These are phyloP conservation scores for Hyphopichia wangnamkhiaoensis DNA, from an alignment of 1,139 yeast species.

Conservation along the genomic window DNA sequence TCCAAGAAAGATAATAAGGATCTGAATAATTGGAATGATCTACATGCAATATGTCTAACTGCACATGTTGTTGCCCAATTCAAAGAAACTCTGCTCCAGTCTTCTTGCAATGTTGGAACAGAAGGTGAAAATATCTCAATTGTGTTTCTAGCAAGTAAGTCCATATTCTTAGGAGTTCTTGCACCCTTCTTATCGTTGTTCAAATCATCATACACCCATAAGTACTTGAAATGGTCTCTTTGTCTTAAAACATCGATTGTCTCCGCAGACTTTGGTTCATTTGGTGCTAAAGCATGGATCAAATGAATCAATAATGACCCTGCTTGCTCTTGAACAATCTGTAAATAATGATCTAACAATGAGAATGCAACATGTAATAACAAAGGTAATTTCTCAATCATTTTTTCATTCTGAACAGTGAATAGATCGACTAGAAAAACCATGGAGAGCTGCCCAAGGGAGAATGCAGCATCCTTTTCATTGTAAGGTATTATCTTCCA, in stretches of 20 bases:
- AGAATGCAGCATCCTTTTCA: conserved; percentile 76
- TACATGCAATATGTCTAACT: conserved; percentile 93
- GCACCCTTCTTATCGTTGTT: conserved; percentile 78
- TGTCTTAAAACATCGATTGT: conserved; percentile 57
- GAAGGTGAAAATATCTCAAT: conserved; percentile 55
- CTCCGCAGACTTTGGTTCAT: conserved; percentile 53
- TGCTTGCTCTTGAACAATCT: conserved; percentile 83
- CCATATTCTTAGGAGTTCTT: conserved; percentile 87
- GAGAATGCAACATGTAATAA: conserved; percentile 80
- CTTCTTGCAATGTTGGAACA: conserved; percentile 60
- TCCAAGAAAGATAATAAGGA: conserved; percentile 78
- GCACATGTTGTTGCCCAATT: conserved; percentile 98
- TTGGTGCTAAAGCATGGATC: conserved; percentile 61
- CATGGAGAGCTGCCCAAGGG: conserved; percentile 84
- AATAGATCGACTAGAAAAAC: conserved; percentile 81
- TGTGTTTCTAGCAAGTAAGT: conserved; percentile 65
- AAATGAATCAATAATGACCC: conserved; percentile 72
- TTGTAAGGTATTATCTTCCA: conserved; percentile 56
- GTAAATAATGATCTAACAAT: conserved; percentile 82
- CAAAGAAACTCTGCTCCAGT: conserved; percentile 84
- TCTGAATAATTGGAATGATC: conserved; percentile 91
- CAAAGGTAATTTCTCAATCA: conserved; percentile 64
- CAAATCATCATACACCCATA: conserved; percentile 90
- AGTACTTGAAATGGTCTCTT: conserved; percentile 32
- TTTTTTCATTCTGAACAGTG: conserved; percentile 57